These are phyloP conservation scores for Colletotrichum caudatum DNA, from an alignment of 2,329 filamentous ascomycete genomes.

Conservation along the genomic window DNA sequence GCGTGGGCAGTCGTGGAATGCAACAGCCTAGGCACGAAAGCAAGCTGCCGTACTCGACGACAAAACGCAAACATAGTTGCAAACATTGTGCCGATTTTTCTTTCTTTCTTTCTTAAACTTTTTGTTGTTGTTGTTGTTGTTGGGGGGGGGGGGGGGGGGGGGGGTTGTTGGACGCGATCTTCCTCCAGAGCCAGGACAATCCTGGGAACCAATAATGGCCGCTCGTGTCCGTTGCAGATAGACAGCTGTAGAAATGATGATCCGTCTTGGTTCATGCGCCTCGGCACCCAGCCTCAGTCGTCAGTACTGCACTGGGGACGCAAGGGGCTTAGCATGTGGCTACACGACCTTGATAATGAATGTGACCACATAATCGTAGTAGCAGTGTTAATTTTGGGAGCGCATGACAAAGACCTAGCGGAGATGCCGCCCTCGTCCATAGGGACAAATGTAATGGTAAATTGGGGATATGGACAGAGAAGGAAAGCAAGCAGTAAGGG, in stretches of 20 bases:
- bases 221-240: constrained; percentile 37
- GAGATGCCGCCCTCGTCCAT: constrained; percentile 1
- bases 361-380: not conserved
- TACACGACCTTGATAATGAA: not conserved
- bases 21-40: not conserved
- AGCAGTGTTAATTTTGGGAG: constrained; percentile 26
- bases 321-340: not conserved
- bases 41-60: constrained; percentile 21
- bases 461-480: not conserved
- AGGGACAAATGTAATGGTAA: not conserved
- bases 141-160: no score
- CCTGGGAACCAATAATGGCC: constrained; percentile 17
- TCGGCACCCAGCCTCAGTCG: constrained; percentile 13
- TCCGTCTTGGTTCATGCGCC: constrained; percentile 38
- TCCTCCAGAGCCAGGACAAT: constrained; percentile 12
- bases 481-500: not conserved
- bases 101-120: no score
- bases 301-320: constrained; percentile 3
- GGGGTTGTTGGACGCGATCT: no score
- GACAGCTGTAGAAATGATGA: constrained; percentile 30
- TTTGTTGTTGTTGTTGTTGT: no score
- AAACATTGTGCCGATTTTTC: constrained; percentile 20
- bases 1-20: not conserved
- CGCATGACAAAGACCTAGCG: constrained; percentile 30
- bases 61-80: constrained; percentile 1